phyloP scores from a whole-genome alignment of 768 basidiomycete genomes.

The Mycena metata region DNA sequence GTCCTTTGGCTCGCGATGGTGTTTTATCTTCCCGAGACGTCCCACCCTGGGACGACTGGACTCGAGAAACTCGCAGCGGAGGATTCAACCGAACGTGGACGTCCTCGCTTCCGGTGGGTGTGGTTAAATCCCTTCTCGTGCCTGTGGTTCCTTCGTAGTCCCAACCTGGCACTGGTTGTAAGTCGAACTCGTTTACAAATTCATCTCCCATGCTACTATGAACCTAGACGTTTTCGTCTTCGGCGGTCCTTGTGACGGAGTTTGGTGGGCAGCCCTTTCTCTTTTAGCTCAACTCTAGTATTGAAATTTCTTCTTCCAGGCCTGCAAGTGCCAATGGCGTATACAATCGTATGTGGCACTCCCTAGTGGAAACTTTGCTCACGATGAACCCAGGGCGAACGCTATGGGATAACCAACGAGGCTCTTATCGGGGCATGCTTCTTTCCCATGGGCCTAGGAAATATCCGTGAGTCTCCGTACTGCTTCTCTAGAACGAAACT shows the following conservation, averaged over 20 bases:
- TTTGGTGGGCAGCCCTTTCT: conserved; percentile 49
- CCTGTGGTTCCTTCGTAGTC: conserved; percentile 67
- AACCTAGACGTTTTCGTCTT: conserved; percentile 48
- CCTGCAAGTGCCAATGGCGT: conserved; percentile 72
- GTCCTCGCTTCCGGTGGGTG: conserved; percentile 45
- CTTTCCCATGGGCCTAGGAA: conserved; percentile 71
- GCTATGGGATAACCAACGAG: conserved; percentile 69
- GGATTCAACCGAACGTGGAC: neutral
- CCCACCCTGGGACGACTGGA: conserved; percentile 69
- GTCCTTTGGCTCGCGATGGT: conserved; percentile 55
- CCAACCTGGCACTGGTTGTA: conserved; percentile 69
- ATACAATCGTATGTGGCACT: conserved; percentile 67
- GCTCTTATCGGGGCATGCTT: conserved; percentile 72
- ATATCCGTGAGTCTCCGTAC: conserved; percentile 59
- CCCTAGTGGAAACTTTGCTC: neutral
- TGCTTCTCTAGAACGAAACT: no score
- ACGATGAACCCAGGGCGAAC: conserved; percentile 59
- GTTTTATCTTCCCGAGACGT: conserved; percentile 75
- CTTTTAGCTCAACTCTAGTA: neutral
- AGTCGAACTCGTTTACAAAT: conserved; percentile 39
- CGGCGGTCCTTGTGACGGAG: conserved; percentile 53
- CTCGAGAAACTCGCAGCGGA: conserved; percentile 58
- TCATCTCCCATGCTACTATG: neutral
- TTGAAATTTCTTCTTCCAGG: conserved; percentile 53
- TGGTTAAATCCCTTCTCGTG: conserved; percentile 73